These are phyloP conservation scores for Elsinoe perseae DNA, from an alignment of 2,329 filamentous ascomycete genomes.

Conservation along the genomic window DNA sequence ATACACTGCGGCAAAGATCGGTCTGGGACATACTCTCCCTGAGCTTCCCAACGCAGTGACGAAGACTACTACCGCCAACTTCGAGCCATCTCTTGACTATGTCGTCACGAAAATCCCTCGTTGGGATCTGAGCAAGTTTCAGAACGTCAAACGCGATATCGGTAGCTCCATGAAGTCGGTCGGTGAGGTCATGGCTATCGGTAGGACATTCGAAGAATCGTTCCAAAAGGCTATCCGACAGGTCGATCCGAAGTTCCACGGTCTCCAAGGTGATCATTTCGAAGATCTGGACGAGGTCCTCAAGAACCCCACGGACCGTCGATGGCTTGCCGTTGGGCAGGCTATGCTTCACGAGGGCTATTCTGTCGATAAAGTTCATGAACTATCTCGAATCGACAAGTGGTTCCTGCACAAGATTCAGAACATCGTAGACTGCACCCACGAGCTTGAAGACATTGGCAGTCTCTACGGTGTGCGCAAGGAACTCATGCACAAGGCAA, in stretches of 20 bases:
- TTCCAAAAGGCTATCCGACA: slow-evolving; percentile 98
- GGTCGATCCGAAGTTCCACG: slow-evolving; percentile 84
- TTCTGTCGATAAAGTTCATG: slow-evolving; percentile 82
- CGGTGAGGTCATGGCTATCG: slow-evolving; percentile 98
- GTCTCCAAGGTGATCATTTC: slow-evolving; percentile 93
- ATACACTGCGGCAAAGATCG: slow-evolving; percentile 97
- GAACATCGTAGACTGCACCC: slow-evolving; percentile 88
- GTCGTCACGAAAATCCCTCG: slow-evolving; percentile 98
- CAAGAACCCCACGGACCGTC: slow-evolving; percentile 86
- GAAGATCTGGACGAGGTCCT: slow-evolving; percentile 86
- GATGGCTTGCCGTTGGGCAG: slow-evolving; percentile 95
- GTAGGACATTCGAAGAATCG: slow-evolving; percentile 95
- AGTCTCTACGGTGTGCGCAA: slow-evolving; percentile 78
- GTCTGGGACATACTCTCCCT: slow-evolving; percentile 86
- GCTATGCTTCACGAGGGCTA: slow-evolving; percentile 97
- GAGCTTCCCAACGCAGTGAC: slow-evolving; percentile 97
- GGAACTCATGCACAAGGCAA: slow-evolving; percentile 80
- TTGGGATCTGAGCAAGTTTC: slow-evolving; percentile 98
- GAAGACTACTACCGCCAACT: slow-evolving; percentile 97
- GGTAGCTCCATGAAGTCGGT: slow-evolving; percentile 99
- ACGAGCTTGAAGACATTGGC: slow-evolving; percentile 75
- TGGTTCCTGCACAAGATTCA: slow-evolving; percentile 99
- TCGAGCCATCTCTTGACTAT: slow-evolving; percentile 94
- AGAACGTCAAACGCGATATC: slow-evolving; percentile 95
- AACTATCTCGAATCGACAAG: slow-evolving; percentile 96